Evolutionary conservation across 805 yeast species (phyloP), one percentile per base, ranked within the genome.

Genomic region (Ogataea pignaliae): DNA sequence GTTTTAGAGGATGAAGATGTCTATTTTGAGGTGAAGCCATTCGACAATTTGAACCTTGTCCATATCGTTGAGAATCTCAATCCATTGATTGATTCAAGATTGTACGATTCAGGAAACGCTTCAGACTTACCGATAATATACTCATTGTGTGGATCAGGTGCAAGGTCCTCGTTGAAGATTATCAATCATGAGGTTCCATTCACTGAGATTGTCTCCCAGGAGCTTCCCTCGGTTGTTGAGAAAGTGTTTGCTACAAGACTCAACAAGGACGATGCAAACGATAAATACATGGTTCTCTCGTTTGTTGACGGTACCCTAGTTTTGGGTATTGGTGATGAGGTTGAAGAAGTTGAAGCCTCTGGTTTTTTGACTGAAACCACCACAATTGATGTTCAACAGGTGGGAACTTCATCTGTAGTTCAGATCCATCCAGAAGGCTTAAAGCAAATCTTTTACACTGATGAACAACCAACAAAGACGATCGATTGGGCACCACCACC

Each of bases 401-500:
- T 90, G 45, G 95, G 95, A 0, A 46, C 50, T 2, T 54, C 61
- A 3, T 77, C 91, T 0, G 59, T 89, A 0, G 76, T 84, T 6
- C 99, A 91, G 59, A 72, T 91, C 1, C 85, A 86, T 58, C 51
- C 78, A 0, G 72, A 77, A 47, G 96, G 93, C 4, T 67, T 91
- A 17, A 70, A 83, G 13, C 88, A 85, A 52, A 66, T 84, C 3
- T 55, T 60, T 33, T 51, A 59, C 44, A 53, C 53, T 28, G 51
- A 56, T n/a, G 61, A 68, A n/a, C 52, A 55, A 4, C 54, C 53
- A 2, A 52, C 52, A 18, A 51, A 64, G 15, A 60, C 64, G 36
- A 64, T 72, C 12, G 84, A 84, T 48, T 93, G 98, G 98, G 68
- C 63, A 28, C 88, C 96, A 1, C 95, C 97, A 0, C 80, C 83